Base-by-base conservation (phyloP, 208 protist species). In the Trypanosoma mega region DNA sequence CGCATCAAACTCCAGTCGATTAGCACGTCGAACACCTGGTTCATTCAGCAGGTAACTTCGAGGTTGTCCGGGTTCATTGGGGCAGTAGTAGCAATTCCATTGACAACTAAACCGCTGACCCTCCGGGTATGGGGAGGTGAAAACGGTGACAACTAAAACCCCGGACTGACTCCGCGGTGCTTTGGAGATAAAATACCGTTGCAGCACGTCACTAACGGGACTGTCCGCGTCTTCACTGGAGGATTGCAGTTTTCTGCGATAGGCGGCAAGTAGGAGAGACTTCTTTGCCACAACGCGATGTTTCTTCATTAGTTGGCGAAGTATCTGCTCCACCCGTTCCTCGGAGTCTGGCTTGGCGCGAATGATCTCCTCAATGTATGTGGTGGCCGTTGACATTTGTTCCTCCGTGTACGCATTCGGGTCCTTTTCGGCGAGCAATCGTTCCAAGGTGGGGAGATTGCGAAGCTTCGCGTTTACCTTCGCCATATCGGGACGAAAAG, bases 31-130 rank as follows among this genome's bases (percentile, higher is more conserved):
- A 43, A 97, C 89, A 12, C 87, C 92, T 0, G 89, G 88, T 61
- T 97, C 89, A 61, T 95, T 94, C 36, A 90, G 74, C 46, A 96
- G 56, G 53, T 97, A 97, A 61, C 87, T 94, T 14, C 87, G 72
- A n/a, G 92, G 91, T 74, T 97, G 91, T 0, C 80, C 85, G 0
- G 91, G 91, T 68, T 97, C 85, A 64, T 92, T 94, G 3, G 91
- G 91, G 63, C 91, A 97, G 72, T 97, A 97, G 74, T 97, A 92
- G 78, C 91, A 97, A 68, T 97, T 90, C 89, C 91, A 97, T 70
- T 94, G 68, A 63, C 91, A 97, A 57, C 84, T 93, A 59, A 97
- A 97, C 49, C 59, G 71, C 62, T 93, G 87, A 26, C 79, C 82
- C 18, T 85, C 74, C 8, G 91, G 91, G 69, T 90, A 94, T 1